phyloP scores from a whole-genome alignment of 1,284 basidiomycete genomes.

The Violaceomyces palustris region DNA sequence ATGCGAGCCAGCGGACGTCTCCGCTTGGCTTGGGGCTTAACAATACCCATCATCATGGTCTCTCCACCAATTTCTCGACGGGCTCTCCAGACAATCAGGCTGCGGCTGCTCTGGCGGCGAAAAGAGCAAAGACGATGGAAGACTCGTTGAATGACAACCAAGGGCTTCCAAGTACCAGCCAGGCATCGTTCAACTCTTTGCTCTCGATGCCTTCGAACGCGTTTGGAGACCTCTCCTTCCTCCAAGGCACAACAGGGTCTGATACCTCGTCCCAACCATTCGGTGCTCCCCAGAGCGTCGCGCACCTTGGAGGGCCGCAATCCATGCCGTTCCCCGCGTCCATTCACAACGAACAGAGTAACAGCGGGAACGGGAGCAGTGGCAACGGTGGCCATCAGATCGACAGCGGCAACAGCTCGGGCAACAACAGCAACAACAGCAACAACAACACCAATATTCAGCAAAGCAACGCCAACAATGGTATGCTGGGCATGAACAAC shows the following conservation, averaged over 20 bases:
- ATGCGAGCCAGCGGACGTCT: constrained; percentile 23
- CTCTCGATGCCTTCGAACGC: too few species aligned
- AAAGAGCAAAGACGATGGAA: too few species aligned
- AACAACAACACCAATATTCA: constrained; percentile 3
- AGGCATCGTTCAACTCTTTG: too few species aligned
- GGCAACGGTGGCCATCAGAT: constrained; percentile 19
- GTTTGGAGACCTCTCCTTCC: neutral
- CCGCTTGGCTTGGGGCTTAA: constrained; percentile 23
- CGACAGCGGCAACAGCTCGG: constrained; percentile 13
- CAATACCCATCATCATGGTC: constrained; percentile 7
- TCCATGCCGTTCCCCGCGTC: constrained; percentile 39
- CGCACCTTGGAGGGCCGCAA: constrained; percentile 39
- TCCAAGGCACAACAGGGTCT: neutral
- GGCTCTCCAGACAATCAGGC: neutral
- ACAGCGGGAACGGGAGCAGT: constrained; percentile 15
- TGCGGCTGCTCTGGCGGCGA: neutral
- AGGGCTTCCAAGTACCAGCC: too few species aligned
- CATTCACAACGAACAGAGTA: constrained; percentile 4
- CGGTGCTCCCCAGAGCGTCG: constrained; percentile 24
- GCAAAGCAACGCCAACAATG: constrained; percentile 6
- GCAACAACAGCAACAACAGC: constrained; percentile 3
- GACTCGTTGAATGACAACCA: too few species aligned
- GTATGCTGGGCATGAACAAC: too few species aligned
- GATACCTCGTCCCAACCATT: constrained; percentile 16
- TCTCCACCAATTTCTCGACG: too few species aligned